Conservation (phyloP, 2,329 filamentous ascomycete genomes). For the Alternaria brassicicola region DNA sequence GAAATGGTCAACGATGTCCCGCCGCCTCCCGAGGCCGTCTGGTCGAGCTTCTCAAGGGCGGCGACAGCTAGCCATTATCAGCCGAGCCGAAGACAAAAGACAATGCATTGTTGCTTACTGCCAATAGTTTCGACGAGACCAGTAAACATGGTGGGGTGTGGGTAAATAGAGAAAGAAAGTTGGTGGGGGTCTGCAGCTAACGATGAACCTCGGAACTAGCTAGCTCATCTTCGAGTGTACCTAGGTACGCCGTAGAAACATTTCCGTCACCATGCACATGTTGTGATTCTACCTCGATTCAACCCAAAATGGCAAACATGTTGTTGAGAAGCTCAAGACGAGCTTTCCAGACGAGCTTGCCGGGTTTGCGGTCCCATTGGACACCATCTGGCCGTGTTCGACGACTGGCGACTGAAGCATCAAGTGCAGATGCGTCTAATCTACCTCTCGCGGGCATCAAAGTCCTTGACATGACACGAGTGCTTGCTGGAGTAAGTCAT, state of each 20-base stretch:
- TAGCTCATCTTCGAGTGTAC: conserved; percentile 19
- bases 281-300: background rate
- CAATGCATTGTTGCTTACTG: conserved; percentile 62
- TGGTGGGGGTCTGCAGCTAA: conserved; percentile 32
- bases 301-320: conserved; percentile 20
- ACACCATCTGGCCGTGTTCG: conserved; percentile 24
- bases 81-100: conserved; percentile 27
- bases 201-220: conserved; percentile 27
- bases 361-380: conserved; percentile 17
- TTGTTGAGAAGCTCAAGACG: conserved; percentile 24
- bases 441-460: conserved; percentile 82
- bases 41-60: conserved; percentile 78
- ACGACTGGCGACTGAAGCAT: conserved; percentile 52
- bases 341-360: conserved; percentile 10
- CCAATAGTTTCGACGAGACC: conserved; percentile 72
- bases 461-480: conserved; percentile 95
- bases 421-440: conserved; percentile 51
- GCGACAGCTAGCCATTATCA: conserved; percentile 71
- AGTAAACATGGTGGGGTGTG: conserved; percentile 76
- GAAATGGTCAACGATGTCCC: conserved; percentile 91
- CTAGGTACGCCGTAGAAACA: conserved; percentile 10
- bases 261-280: conserved; percentile 2
- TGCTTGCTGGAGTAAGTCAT: conserved; percentile 82
- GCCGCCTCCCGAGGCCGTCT: conserved; percentile 70
- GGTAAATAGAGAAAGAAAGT: conserved; percentile 4